Base-by-base conservation (phyloP, 164 flowering plant species). In the Berberis thunbergii region DNA sequence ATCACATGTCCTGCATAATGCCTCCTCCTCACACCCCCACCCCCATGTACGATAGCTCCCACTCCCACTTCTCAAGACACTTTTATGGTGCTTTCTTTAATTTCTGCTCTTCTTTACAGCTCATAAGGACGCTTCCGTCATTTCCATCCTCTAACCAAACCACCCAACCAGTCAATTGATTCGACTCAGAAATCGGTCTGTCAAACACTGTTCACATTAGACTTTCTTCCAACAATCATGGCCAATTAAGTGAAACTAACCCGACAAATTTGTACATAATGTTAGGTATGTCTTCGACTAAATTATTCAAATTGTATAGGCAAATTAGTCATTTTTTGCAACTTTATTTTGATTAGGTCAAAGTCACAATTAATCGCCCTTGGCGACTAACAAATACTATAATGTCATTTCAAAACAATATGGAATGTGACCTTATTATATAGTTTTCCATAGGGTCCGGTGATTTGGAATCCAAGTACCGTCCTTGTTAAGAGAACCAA, bases 11-110 rank as follows among this genome's bases (percentile, higher is more conserved):
- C 4, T 56, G 42, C 10, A 56, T 56, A 40, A 39, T 56, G 41
- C 59, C 7, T 56, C 40, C 7, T 40, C 59, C 9, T 38, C 9
- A 39, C 26, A 26, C 26, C 26, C 26, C 26, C 26, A 50, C 11
- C 43, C 8, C 59, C 57, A 54, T 54, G 57, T 54, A 54, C 57
- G 57, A 13, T 13, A n/a, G 57, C 49, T 46, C 49, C 49, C n/a
- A n/a, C n/a, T n/a, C n/a, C n/a, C 57, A 13, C 2, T 56, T 39
- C 41, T 1, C 59, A 41, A 56, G 43, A 40, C 59, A 56, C 6
- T 10, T 38, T 56, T 56, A 40, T 56, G 59, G 57, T 56, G 43
- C 10, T 54, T 54, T 38, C 38, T 54, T 26, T 26, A 26, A 26
- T 26, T 26, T 26, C n/a, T n/a, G n/a, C n/a, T n/a, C 26, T 26